These are phyloP conservation scores for Tricholoma furcatifolium DNA, from an alignment of 768 basidiomycete species.

Conservation along the genomic window DNA sequence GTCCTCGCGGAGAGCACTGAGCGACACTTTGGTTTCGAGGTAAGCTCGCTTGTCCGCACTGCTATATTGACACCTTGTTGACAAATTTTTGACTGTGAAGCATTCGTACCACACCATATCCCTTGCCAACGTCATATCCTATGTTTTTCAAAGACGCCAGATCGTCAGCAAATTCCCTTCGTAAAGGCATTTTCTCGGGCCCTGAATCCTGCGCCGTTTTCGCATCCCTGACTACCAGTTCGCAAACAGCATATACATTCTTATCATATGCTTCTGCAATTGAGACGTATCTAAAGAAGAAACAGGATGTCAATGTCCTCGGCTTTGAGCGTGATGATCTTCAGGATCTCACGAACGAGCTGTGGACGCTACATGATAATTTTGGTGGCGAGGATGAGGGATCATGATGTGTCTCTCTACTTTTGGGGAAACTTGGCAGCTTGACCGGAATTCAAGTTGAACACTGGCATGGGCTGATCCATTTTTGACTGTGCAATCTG, in stretches of 20 bases:
- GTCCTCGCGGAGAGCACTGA: conserved; percentile 27
- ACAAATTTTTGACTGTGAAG: conserved; percentile 26
- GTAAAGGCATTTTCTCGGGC: conserved; percentile 11
- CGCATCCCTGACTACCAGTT: conserved; percentile 47
- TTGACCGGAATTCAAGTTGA: too few species aligned
- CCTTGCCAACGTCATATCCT: conserved; percentile 62
- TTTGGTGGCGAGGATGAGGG: conserved; percentile 27
- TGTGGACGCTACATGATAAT: conserved; percentile 61
- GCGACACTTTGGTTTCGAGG: conserved; percentile 35
- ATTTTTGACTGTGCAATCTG: too few species aligned
- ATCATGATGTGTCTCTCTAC: conserved; percentile 3
- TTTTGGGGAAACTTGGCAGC: too few species aligned
- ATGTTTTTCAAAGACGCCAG: conserved; percentile 33
- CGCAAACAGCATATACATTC: conserved; percentile 40
- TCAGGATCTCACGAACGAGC: conserved; percentile 50
- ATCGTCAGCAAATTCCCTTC: conserved; percentile 2
- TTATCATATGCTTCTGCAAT: conserved; percentile 51
- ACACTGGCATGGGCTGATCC: too few species aligned
- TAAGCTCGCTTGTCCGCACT: conserved; percentile 21
- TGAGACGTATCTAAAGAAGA: conserved; percentile 41
- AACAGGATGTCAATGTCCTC: conserved; percentile 30
- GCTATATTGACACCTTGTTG: conserved; percentile 6
- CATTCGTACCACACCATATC: conserved; percentile 49
- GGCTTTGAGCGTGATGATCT: conserved; percentile 57
- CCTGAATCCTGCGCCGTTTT: conserved; percentile 26